Base-by-base conservation (phyloP, 2,329 filamentous ascomycete species). In the Orbilia brochopaga region DNA sequence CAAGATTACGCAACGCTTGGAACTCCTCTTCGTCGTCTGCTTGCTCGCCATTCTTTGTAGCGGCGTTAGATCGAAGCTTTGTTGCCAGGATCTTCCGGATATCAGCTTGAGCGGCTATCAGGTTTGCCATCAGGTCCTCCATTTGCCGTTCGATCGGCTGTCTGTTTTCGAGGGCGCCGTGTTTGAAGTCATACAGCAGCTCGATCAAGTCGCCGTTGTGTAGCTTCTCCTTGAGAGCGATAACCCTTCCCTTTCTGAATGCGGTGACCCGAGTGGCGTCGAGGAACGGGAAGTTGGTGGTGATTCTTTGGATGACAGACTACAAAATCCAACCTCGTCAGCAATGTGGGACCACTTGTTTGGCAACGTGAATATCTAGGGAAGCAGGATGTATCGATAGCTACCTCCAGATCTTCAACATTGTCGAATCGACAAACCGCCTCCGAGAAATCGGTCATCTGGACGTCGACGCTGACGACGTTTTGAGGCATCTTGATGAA, bases 121-220 rank as follows among this genome's bases (percentile, higher is more conserved):
- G 11, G 4, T 42, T 42, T 42, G n/a, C 37, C n/a, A 42, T 15
- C 11, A 42, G 13, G 13, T 42, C 13, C 37, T 42, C 37, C 37
- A 42, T 13, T 17, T 17, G 37, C 13, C 37, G 13, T 15, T 42
- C 37, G 5, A 42, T 42, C 3, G 11, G 13, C 37, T 42, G 11
- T 42, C 5, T 17, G n/a, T 42, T 42, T 32, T 32, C 27, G 3
- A 32, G 27, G 5, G 37, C n/a, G 11, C 13, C 37, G 15, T 13
- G 37, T 17, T 13, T 4, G 46, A 40, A 60, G 19, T 52, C 27
- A 48, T 62, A 62, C n/a, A 40, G 30, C 23, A 62, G 24, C 11
- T 24, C 24, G 24, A 62, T 30, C 6, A 46, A 21, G n/a, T 62
- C 59, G n/a, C 59, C 59, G 24, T 44, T 46, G 2, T 11, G 27